Evolutionary conservation across 441 rosid genomes (phyloP), one percentile per base, ranked within the genome.

Genomic region (Kokia cookei): DNA sequence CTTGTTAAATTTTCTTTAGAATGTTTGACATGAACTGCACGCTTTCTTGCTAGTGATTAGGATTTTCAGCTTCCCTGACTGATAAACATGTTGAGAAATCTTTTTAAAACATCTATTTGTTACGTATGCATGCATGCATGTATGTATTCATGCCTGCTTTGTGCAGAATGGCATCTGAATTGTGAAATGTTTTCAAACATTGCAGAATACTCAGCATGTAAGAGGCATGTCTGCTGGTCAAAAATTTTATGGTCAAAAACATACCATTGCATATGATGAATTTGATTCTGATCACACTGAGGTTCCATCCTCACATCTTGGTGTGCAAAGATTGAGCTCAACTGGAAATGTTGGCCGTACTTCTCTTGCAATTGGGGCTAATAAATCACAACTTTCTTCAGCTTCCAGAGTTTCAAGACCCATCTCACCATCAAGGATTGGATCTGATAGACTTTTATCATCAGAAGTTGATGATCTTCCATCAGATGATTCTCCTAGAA

Each of bases 241-340:
- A 60, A 85, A 84, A 71, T 50, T 73, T 15, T 84, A 72, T 78
- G 83, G 83, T 73, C 81, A 81, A 73, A 87, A 85, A 66, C 79
- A 84, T 70, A 15, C 82, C 3, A 51, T 81, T 48, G 90, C 83
- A 64, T 87, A 83, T 74, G 86, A 84, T 68, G 85, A 81, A 65
- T 79, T 80, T 84, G 91, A 89, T 73, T 75, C 81, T 81, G 92
- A 90, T 80, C 81, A 75, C 72, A 72, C 84, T 61, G 93, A 86
- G 77, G 68, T 78, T 75, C 74, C 76, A 35, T 71, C 83, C 74
- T 79, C 83, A 40, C 88, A 82, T 67, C 83, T 83, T 80, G 92
- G 87, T 78, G 73, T 63, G 69, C 89, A 84, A 81, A 89, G 93
- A 80, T 76, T 85, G 76, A 84, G 75, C 61, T 50, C 87, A 10